phyloP scores from a whole-genome alignment of 192 early-diverging fungal species.

The Podila verticillata region DNA sequence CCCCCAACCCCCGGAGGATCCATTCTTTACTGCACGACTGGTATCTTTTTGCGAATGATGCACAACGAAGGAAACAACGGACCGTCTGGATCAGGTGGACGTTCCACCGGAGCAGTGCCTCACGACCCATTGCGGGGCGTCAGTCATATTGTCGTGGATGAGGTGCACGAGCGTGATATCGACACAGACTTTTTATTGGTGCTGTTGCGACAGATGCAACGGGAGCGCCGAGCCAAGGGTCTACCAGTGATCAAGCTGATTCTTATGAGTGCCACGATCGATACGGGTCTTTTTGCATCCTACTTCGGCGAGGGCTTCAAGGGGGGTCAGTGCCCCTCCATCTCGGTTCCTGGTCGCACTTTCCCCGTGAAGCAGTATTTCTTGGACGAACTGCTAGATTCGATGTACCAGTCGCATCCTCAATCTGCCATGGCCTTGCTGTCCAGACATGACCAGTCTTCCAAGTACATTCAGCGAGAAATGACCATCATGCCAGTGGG shows the following conservation, averaged over 20 bases:
- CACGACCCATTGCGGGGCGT: slow-evolving; percentile 65
- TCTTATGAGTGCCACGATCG: slow-evolving; percentile 65
- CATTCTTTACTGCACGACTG: slow-evolving; percentile 73
- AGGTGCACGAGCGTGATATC: slow-evolving; percentile 64
- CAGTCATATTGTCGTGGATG: slow-evolving; percentile 65
- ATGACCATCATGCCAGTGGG: slow-evolving; percentile 35
- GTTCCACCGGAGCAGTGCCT: slow-evolving; percentile 15
- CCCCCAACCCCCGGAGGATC: slow-evolving; percentile 49
- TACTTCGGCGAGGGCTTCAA: slow-evolving; percentile 58
- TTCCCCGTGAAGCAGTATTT: slow-evolving; percentile 66
- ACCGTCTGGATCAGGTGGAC: background rate
- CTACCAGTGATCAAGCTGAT: slow-evolving; percentile 56
- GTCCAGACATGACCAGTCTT: slow-evolving; percentile 41
- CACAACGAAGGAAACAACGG: slow-evolving; percentile 43
- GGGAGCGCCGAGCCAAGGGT: slow-evolving; percentile 54
- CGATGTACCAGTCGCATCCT: slow-evolving; percentile 33
- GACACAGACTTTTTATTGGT: slow-evolving; percentile 58
- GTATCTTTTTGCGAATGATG: slow-evolving; percentile 72
- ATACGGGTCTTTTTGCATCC: slow-evolving; percentile 56
- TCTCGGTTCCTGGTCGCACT: slow-evolving; percentile 67
- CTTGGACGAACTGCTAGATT: slow-evolving; percentile 65
- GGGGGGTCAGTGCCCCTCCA: slow-evolving; percentile 61
- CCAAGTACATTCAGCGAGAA: slow-evolving; percentile 56
- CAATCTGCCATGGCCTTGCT: slow-evolving; percentile 21
- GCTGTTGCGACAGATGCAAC: slow-evolving; percentile 55